Evolutionary conservation across 2,329 filamentous ascomycete species (phyloP).

Genomic region (Nannizziopsis arthrosporioides): DNA sequence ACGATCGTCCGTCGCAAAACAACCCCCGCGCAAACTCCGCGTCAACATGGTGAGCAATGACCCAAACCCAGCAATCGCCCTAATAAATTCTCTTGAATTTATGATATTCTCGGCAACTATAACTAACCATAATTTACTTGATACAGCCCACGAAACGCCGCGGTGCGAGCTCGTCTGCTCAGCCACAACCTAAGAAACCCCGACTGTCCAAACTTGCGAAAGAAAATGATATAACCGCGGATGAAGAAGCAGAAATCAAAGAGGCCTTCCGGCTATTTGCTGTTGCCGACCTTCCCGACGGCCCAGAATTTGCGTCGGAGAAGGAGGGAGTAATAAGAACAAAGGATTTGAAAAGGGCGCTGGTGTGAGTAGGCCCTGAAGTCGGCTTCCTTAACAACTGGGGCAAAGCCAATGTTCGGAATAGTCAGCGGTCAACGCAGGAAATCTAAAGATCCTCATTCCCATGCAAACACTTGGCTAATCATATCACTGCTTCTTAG

Average conservation of each 20-base stretch:
- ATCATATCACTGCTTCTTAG: slow-evolving; percentile 23
- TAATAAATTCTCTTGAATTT: background rate
- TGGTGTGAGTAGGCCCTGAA: slow-evolving; percentile 47
- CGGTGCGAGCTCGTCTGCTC: slow-evolving; percentile 21
- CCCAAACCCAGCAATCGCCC: too few relatives aligned
- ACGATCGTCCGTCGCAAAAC: too few relatives aligned
- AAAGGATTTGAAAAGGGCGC: slow-evolving; percentile 56
- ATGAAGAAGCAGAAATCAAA: slow-evolving; percentile 79
- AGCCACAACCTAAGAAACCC: slow-evolving; percentile 23
- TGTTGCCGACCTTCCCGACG: slow-evolving; percentile 7
- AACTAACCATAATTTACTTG: background rate
- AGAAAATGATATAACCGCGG: slow-evolving; percentile 72
- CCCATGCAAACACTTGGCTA: too few relatives aligned
- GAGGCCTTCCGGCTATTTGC: slow-evolving; percentile 81
- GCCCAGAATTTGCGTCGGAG: slow-evolving; percentile 55
- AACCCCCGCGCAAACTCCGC: background rate
- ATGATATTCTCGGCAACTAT: background rate
- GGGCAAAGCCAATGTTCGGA: too few relatives aligned
- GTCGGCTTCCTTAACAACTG: too few relatives aligned
- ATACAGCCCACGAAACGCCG: slow-evolving; percentile 30
- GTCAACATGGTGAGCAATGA: slow-evolving; percentile 1
- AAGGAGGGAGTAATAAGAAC: slow-evolving; percentile 59
- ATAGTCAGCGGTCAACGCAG: too few relatives aligned
- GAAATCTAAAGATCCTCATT: too few relatives aligned
- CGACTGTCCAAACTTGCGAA: slow-evolving; percentile 82